phyloP scores from a whole-genome alignment of 257 asterid species.

The Cruciata laevipes region DNA sequence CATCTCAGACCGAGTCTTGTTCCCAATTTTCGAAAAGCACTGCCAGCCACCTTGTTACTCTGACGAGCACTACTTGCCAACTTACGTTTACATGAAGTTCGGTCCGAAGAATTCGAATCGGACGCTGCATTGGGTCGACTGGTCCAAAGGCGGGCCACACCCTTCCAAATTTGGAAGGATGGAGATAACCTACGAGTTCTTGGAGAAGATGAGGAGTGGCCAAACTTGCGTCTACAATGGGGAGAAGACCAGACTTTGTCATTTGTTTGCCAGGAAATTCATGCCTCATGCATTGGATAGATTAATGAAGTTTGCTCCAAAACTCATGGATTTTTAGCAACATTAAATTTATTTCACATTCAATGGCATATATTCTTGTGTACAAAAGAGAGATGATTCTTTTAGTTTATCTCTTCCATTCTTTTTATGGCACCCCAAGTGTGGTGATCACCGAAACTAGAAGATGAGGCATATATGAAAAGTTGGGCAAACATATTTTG shows the following conservation, averaged over 20 bases:
- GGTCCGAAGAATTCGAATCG: constrained; percentile 38
- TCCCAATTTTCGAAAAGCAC: constrained; percentile 25
- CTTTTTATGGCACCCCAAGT: neutral
- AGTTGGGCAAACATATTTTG: neutral
- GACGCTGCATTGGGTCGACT: constrained; percentile 84
- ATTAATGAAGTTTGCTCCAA: constrained; percentile 47
- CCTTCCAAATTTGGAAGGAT: constrained; percentile 38
- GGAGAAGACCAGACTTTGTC: constrained; percentile 34
- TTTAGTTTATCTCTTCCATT: neutral
- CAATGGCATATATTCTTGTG: neutral
- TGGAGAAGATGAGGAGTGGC: constrained; percentile 33
- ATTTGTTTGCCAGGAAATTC: constrained; percentile 77
- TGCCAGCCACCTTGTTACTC: constrained; percentile 69
- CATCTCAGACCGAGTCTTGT: constrained; percentile 31
- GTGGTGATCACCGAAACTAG: neutral
- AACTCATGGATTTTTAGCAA: constrained; percentile 27
- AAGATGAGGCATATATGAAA: neutral
- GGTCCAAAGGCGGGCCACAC: constrained; percentile 78
- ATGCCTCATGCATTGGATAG: constrained; percentile 40
- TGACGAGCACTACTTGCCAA: constrained; percentile 75
- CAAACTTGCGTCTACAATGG: constrained; percentile 50
- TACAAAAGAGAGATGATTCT: neutral
- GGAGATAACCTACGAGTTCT: constrained; percentile 34
- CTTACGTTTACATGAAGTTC: constrained; percentile 35
- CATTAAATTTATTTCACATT: neutral